Conservation (phyloP, 1,284 basidiomycete genomes). For the Vanrija sp. region DNA sequence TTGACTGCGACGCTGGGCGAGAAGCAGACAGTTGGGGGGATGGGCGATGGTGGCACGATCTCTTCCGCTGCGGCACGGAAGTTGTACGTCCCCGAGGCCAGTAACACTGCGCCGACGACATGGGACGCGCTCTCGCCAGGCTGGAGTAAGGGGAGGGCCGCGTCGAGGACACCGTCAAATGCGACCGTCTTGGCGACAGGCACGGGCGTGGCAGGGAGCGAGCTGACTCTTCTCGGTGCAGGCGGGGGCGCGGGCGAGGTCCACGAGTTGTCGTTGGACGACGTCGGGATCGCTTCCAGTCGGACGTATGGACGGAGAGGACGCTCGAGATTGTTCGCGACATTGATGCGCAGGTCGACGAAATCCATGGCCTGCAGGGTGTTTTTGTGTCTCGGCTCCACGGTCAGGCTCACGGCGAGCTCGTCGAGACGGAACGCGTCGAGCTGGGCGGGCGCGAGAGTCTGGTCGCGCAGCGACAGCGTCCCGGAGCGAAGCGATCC, state of each 20-base stretch:
- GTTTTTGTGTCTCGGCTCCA: conserved; percentile 43
- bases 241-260: conserved; percentile 15
- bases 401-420: conserved; percentile 55
- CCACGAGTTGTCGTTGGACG: conserved; percentile 28
- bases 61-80: conserved; percentile 56
- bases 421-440: conserved; percentile 64
- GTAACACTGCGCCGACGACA: conserved; percentile 66
- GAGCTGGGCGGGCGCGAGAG: conserved; percentile 70
- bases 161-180: conserved; percentile 62
- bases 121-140: conserved; percentile 56
- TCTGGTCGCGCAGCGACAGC: conserved; percentile 69
- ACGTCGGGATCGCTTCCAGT: conserved; percentile 38
- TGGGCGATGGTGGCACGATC: conserved; percentile 4
- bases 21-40: conserved; percentile 24
- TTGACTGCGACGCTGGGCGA: conserved; percentile 18
- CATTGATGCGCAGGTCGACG: conserved; percentile 50
- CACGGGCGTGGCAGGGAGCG: conserved; percentile 48
- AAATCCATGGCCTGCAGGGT: conserved; percentile 56
- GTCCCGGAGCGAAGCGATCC: conserved; percentile 69
- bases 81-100: conserved; percentile 68
- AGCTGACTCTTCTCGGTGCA: conserved; percentile 13
- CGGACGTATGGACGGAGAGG: conserved; percentile 30
- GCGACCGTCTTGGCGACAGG: conserved; percentile 60
- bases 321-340: conserved; percentile 57
- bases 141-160: conserved; percentile 59